These are phyloP conservation scores for Lecanicillium sp. DNA, from an alignment of 2,329 filamentous ascomycete species.

Conservation along the genomic window DNA sequence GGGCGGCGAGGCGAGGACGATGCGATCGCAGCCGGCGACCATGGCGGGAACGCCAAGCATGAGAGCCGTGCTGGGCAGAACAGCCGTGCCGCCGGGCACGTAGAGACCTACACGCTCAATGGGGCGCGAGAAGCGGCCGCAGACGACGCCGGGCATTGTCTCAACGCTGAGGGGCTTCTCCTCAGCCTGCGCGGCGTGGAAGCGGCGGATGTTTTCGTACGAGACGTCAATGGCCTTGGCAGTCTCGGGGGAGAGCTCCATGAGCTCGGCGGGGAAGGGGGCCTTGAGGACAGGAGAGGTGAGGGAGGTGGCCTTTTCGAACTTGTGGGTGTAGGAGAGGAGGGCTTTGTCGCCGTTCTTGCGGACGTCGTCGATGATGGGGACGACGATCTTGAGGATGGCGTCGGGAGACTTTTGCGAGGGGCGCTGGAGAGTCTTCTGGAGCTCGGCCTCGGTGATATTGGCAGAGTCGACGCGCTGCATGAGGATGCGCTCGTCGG, in stretches of 20 bases:
- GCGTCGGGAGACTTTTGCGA: conserved; percentile 93
- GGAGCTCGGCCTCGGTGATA: conserved; percentile 58
- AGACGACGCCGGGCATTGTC: conserved; percentile 96
- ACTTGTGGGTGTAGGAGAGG: conserved; percentile 92
- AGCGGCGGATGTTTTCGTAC: conserved; percentile 89
- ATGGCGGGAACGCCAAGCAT: conserved; percentile 98
- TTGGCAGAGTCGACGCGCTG: conserved; percentile 65
- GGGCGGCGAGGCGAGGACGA: conserved; percentile 88
- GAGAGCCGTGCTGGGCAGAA: conserved; percentile 92
- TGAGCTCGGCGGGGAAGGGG: conserved; percentile 77
- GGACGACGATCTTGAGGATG: conserved; percentile 83
- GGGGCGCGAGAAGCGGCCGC: conserved; percentile 83
- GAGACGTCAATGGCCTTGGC: conserved; percentile 89
- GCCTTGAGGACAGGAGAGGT: conserved; percentile 84
- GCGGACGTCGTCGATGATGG: conserved; percentile 85
- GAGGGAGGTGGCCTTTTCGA: conserved; percentile 89
- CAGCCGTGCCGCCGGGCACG: conserved; percentile 90
- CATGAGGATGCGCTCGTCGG: conserved; percentile 68
- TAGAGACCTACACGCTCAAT: conserved; percentile 97
- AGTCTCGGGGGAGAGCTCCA: conserved; percentile 79
- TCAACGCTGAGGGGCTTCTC: conserved; percentile 78
- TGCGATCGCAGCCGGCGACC: conserved; percentile 94
- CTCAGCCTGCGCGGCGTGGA: conserved; percentile 88
- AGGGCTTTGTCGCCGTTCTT: conserved; percentile 80
- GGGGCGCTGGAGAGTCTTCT: conserved; percentile 73